These are phyloP conservation scores for Aspergillus hancockii DNA, from an alignment of 495 filamentous ascomycete species.

Conservation along the genomic window DNA sequence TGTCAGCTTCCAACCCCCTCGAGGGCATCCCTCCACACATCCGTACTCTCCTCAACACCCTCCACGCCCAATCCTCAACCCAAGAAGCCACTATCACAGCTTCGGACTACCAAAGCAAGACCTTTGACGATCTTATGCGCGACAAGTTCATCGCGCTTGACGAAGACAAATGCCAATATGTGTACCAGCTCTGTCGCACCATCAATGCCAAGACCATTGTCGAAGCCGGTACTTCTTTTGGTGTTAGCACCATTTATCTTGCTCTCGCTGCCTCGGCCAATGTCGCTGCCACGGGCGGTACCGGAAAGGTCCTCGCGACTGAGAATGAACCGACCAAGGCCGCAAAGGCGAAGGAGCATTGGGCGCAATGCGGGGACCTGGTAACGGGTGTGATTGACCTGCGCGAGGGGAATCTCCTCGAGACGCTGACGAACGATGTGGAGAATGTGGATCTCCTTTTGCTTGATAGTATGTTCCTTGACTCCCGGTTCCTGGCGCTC, in stretches of 20 bases:
- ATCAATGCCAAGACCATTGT: conserved; percentile 51
- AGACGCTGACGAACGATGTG: conserved; percentile 48
- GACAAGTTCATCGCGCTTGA: conserved; percentile 60
- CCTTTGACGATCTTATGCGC: conserved; percentile 39
- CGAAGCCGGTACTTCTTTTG: conserved; percentile 60
- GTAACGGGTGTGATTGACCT: conserved; percentile 52
- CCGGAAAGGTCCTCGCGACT: conserved; percentile 54
- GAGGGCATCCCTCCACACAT: conserved; percentile 19
- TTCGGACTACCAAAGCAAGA: conserved; percentile 15
- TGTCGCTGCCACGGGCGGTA: conserved; percentile 10
- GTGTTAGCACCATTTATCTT: conserved; percentile 62
- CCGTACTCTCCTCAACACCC: conserved; percentile 22
- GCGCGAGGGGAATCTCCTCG: conserved; percentile 54
- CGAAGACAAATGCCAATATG: conserved; percentile 53
- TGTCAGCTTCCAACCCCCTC: conserved; percentile 8
- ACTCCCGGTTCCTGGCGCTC: not conserved
- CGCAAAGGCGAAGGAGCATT: conserved; percentile 44
- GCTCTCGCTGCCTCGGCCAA: conserved; percentile 51
- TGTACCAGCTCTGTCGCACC: conserved; percentile 50
- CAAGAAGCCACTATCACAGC: conserved; percentile 32
- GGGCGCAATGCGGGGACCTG: conserved; percentile 44
- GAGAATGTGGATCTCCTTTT: conserved; percentile 54
- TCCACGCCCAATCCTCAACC: conserved; percentile 31
- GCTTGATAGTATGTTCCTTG: conserved; percentile 52
- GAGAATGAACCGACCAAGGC: conserved; percentile 57